Evolutionary conservation across 2,329 filamentous ascomycete genomes (phyloP), one percentile per base, ranked within the genome.

Genomic region (Neoarthrinium moseri): DNA sequence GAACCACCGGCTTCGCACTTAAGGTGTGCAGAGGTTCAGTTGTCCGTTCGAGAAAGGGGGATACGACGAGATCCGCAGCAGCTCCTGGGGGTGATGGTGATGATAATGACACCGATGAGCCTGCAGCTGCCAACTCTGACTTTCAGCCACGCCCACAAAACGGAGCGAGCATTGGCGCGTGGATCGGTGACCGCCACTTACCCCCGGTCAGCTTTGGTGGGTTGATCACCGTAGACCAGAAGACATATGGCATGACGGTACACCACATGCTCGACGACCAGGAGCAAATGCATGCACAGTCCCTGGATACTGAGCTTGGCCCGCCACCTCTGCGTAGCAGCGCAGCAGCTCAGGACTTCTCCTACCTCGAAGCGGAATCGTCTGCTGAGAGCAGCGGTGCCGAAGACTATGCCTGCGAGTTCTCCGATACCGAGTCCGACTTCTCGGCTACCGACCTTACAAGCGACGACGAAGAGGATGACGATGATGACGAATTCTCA

Each of bases 151-250:
- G 80, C 18, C 92, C 92, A 1, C 68, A 81, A 0, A 96, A 91
- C 55, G 92, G 92, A 1, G 92, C 92, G 6, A 96, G 91, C 34
- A 96, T 97, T 48, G 92, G 92, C 6, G 91, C 91, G 1, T 96
- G 89, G 74, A 84, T 89, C 41, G 87, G 88, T 47, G 83, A 91
- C 53, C 84, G 88, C 35, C 92, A 96, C 60, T 73, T 96, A 3
- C 91, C 91, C 5, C 90, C 92, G 2, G 92, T 95, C 3, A 95
- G 90, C 24, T 91, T 95, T 55, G 92, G 92, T 11, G 92, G 92
- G 7, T 77, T 96, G 4, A 83, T 97, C 32, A 71, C 94, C 24
- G 83, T 97, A 2, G 91, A 97, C 60, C 83, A 87, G 45, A 84
- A 87, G 63, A 82, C 89, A 0, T 94, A 91, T 58, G 92, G 92